Percentiles rank a stretch among this genome's conserved stretches.
phyloP scores from a whole-genome alignment of 2,329 filamentous ascomycete species.

The Trichoderma sp. region DNA sequence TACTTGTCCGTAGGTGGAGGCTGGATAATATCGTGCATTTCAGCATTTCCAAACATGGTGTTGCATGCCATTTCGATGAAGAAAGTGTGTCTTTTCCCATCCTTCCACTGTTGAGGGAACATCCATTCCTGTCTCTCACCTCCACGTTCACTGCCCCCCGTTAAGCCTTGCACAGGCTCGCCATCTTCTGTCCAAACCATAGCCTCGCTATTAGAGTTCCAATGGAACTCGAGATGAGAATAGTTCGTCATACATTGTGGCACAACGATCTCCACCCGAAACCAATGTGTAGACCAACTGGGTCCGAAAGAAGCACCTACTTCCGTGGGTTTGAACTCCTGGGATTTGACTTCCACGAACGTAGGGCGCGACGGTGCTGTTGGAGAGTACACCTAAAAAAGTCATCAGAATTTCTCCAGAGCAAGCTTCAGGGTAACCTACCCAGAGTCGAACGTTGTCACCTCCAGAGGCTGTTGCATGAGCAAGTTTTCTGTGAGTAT shows the following conservation, averaged over 20 bases:
- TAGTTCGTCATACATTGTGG: not conserved
- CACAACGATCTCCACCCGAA: not conserved
- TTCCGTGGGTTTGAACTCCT: not conserved
- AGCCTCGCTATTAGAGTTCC: not conserved
- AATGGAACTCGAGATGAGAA: not conserved
- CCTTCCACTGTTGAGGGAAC: not conserved
- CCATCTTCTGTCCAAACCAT: not conserved
- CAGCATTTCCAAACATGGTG: not conserved
- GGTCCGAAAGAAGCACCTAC: not conserved
- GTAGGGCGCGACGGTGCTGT: not conserved
- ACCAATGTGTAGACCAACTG: not conserved
- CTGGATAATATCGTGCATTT: not conserved
- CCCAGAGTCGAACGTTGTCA: not conserved
- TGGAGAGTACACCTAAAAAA: not conserved
- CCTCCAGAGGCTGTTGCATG: not conserved
- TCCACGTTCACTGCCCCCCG: not conserved
- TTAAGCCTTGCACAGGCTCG: not conserved
- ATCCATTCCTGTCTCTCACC: not conserved
- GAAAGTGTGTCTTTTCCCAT: not conserved
- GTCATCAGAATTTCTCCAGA: not conserved
- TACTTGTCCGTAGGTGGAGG: not conserved
- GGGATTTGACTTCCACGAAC: not conserved
- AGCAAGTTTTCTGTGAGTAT: not conserved
- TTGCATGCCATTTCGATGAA: not conserved
- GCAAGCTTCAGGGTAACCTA: not conserved